Evolutionary conservation across 2,329 filamentous ascomycete genomes (phyloP).

Genomic region (Colletotrichum sp.): DNA sequence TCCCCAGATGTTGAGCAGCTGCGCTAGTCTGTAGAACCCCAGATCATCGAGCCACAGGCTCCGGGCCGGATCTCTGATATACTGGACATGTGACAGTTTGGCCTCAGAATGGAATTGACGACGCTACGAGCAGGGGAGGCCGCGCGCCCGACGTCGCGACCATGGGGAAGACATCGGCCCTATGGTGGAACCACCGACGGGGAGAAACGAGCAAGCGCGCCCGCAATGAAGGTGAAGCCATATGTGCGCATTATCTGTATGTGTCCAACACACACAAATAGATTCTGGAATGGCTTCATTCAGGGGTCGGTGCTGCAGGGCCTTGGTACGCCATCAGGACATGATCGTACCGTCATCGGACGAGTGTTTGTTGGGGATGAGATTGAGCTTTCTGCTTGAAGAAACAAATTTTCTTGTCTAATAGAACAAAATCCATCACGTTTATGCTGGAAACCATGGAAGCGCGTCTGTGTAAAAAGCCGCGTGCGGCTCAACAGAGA

Average conservation of each 20-base stretch:
- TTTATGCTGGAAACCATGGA: neutral
- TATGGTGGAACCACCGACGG: neutral
- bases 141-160: neutral
- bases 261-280: neutral
- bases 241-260: neutral
- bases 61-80: neutral
- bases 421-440: neutral
- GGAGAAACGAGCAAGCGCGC: neutral
- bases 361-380: neutral
- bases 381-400: neutral
- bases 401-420: neutral
- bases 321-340: neutral
- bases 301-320: neutral
- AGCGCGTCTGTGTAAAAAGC: neutral
- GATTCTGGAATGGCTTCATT: neutral
- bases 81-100: neutral
- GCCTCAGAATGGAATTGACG: neutral
- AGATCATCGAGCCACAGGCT: neutral
- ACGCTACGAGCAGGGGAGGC: neutral
- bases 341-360: neutral
- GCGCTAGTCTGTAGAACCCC: neutral
- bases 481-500: neutral
- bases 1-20: neutral
- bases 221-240: neutral
- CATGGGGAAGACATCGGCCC: constrained; percentile 5